Evolutionary conservation across 176 grass and related monocot genomes (phyloP).

Genomic region (Panicum miliaceum): DNA sequence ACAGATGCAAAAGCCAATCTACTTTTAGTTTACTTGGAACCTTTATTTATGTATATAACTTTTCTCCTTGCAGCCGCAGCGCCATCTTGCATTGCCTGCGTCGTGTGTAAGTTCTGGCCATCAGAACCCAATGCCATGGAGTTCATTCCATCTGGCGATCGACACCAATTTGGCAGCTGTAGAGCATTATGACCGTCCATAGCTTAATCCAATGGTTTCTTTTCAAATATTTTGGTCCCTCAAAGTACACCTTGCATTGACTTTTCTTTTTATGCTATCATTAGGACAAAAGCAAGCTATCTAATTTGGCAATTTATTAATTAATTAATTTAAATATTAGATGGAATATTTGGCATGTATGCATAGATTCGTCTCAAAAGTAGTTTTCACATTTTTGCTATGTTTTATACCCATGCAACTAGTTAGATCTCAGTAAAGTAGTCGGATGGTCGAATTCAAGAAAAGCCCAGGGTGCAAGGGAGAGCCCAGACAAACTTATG

Average conservation of each 20-base stretch:
- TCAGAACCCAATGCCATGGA: not conserved
- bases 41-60: not conserved
- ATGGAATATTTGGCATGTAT: too few relatives aligned
- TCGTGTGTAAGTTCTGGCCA: not conserved
- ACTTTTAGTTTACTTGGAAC: not conserved
- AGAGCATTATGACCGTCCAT: not conserved
- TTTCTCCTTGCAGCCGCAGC: not conserved
- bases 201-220: not conserved
- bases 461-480: too few relatives aligned
- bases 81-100: not conserved
- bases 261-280: not conserved
- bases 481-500: too few relatives aligned
- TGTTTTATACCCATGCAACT: too few relatives aligned
- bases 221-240: not conserved
- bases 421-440: too few relatives aligned
- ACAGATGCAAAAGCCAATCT: conserved; percentile 24
- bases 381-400: too few relatives aligned
- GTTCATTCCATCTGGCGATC: not conserved
- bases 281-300: not conserved
- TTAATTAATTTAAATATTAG: too few relatives aligned
- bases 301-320: too few relatives aligned
- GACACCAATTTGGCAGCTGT: not conserved
- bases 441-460: too few relatives aligned
- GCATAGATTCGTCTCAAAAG: too few relatives aligned
- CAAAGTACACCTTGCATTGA: not conserved